Conservation (phyloP, 441 rosid genomes). For the Adansonia grandidieri region DNA sequence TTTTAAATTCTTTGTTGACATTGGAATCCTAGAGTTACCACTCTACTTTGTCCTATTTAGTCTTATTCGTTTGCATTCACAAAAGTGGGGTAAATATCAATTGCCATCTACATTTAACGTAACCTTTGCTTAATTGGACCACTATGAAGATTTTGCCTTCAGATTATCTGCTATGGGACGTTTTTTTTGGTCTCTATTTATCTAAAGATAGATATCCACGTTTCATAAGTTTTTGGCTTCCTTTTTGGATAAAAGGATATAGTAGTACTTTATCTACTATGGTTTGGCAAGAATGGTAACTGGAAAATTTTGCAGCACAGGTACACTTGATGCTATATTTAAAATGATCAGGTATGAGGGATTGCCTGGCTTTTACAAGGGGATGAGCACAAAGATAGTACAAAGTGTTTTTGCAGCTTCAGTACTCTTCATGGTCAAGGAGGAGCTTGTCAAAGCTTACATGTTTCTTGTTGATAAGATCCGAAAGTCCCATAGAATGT, state of each 20-base stretch:
- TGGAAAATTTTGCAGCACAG: constrained; percentile 35
- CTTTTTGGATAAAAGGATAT: not conserved
- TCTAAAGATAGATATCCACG: not conserved
- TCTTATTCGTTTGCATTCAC: not conserved
- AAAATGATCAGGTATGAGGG: constrained; percentile 73
- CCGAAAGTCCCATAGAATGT: constrained; percentile 37
- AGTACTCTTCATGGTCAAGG: constrained; percentile 75
- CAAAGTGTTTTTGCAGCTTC: constrained; percentile 84
- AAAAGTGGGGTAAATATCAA: not conserved
- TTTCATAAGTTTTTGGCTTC: not conserved
- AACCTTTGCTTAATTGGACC: not conserved
- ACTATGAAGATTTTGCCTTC: not conserved
- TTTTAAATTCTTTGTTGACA: no score
- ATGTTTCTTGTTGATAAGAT: constrained; percentile 46
- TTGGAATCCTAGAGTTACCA: not conserved
- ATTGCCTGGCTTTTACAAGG: constrained; percentile 61
- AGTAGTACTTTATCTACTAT: not conserved
- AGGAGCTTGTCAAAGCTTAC: constrained; percentile 67
- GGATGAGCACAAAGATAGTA: constrained; percentile 78
- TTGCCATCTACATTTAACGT: not conserved
- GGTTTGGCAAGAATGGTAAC: constrained; percentile 9
- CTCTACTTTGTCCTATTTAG: not conserved
- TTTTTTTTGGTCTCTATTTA: not conserved
- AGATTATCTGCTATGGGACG: not conserved
- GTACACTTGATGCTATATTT: constrained; percentile 65